These are phyloP conservation scores for Fusarium odoratissimum DNA, from an alignment of 2,329 filamentous ascomycete species.

Conservation along the genomic window DNA sequence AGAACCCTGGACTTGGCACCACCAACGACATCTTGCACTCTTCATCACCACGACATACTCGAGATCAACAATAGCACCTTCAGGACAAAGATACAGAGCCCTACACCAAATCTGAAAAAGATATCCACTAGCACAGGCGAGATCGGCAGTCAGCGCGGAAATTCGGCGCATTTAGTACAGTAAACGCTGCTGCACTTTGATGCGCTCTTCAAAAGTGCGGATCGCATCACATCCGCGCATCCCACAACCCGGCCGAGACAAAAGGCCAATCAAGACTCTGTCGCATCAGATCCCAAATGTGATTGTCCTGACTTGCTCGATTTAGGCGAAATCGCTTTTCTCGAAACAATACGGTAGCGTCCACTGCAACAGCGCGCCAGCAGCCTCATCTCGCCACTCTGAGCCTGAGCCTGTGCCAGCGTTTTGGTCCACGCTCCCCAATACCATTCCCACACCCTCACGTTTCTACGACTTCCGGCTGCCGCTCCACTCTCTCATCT, in stretches of 20 bases:
- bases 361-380: neutral
- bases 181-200: slow-evolving; percentile 16
- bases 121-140: slow-evolving; percentile 19
- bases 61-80: neutral
- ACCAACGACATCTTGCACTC: slow-evolving; percentile 16
- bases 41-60: neutral
- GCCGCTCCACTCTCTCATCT: slow-evolving; percentile 29
- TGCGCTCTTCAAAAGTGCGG: slow-evolving; percentile 38
- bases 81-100: slow-evolving; percentile 5
- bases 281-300: slow-evolving; percentile 40
- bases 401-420: slow-evolving; percentile 13
- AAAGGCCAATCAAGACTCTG: slow-evolving; percentile 34
- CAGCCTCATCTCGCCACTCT: slow-evolving; percentile 45
- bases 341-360: slow-evolving; percentile 24
- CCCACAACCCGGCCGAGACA: slow-evolving; percentile 24
- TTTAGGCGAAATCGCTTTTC: slow-evolving; percentile 38
- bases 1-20: slow-evolving; percentile 26
- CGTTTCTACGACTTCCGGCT: slow-evolving; percentile 23
- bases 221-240: slow-evolving; percentile 38
- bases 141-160: slow-evolving; percentile 38
- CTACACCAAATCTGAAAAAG: slow-evolving; percentile 11
- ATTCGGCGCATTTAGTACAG: slow-evolving; percentile 26
- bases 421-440: slow-evolving; percentile 28
- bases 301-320: slow-evolving; percentile 28
- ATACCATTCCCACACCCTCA: slow-evolving; percentile 29